phyloP scores from a whole-genome alignment of 805 yeast species.

The Monosporozyma solicola region DNA sequence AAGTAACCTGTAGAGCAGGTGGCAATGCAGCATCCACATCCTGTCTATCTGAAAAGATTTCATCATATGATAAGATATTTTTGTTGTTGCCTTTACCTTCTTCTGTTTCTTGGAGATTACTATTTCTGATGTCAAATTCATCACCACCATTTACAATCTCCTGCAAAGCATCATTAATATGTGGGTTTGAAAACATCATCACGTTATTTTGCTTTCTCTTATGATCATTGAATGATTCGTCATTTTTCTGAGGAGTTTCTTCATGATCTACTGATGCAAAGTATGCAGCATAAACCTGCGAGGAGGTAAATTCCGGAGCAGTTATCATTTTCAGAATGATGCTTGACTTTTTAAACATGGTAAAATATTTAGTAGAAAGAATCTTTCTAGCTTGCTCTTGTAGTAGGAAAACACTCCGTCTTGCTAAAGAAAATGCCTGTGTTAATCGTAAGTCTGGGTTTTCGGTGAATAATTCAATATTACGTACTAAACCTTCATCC shows the following conservation, averaged over 20 bases:
- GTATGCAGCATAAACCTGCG: conserved; percentile 17
- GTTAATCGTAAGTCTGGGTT: conserved; percentile 4
- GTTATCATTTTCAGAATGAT: conserved; percentile 46
- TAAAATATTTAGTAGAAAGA: conserved; percentile 47
- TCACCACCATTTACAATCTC: conserved; percentile 19
- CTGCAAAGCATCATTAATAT: conserved; percentile 29
- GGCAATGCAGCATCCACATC: not conserved
- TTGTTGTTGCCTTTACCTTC: conserved; percentile 5
- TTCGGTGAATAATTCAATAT: conserved; percentile 9
- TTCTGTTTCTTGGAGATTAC: conserved; percentile 5
- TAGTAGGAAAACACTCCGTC: conserved; percentile 48
- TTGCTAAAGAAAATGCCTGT: conserved; percentile 33
- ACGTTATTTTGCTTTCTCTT: conserved; percentile 1
- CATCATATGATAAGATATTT: not conserved
- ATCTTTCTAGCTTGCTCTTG: conserved; percentile 46
- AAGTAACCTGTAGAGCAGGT: not conserved
- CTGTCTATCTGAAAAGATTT: not conserved
- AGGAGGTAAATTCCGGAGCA: conserved; percentile 30
- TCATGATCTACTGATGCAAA: conserved; percentile 8
- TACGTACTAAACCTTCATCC: conserved; percentile 14
- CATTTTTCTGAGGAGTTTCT: conserved; percentile 9
- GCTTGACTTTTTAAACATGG: conserved; percentile 53
- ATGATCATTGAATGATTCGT: conserved; percentile 8
- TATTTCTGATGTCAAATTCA: conserved; percentile 2
- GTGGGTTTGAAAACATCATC: conserved; percentile 17